A percentile compares a stretch with the other conserved stretches of the same genome.
Conservation (phyloP, 2,329 filamentous ascomycete species). For the Lecanosticta acicola region DNA sequence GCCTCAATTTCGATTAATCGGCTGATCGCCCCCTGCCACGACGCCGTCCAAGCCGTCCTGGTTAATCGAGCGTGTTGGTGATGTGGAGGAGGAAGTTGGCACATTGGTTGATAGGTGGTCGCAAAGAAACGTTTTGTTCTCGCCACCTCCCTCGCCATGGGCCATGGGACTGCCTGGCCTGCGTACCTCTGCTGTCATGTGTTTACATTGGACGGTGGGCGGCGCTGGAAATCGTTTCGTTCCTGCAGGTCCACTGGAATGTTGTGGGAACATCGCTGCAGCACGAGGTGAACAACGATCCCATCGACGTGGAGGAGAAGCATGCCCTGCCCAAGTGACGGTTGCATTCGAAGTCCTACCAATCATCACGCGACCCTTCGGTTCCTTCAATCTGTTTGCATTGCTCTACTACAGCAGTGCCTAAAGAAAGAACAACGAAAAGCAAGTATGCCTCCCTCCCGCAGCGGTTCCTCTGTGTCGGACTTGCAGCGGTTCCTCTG, state of each 20-base stretch:
- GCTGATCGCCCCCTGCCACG: neutral
- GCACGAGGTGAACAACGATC: no score
- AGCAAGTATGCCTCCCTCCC: neutral
- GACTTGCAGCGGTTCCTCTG: neutral
- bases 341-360: neutral
- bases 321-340: neutral
- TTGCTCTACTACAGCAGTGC: neutral
- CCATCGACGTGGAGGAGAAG: neutral
- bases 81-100: neutral
- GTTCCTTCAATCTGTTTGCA: neutral
- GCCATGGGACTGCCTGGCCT: no score
- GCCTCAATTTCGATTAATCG: neutral
- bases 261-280: no score
- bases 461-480: neutral
- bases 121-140: no score
- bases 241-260: no score
- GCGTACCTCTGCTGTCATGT: no score
- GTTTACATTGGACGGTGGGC: no score
- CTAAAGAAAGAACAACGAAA: neutral
- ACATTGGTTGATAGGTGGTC: no score
- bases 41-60: no score
- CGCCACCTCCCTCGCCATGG: no score
- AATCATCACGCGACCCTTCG: neutral
- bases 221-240: no score
- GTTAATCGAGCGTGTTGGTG: no score